Evolutionary conservation across 23 red algal species (phyloP).

Genomic region (Gracilariopsis chorda): DNA sequence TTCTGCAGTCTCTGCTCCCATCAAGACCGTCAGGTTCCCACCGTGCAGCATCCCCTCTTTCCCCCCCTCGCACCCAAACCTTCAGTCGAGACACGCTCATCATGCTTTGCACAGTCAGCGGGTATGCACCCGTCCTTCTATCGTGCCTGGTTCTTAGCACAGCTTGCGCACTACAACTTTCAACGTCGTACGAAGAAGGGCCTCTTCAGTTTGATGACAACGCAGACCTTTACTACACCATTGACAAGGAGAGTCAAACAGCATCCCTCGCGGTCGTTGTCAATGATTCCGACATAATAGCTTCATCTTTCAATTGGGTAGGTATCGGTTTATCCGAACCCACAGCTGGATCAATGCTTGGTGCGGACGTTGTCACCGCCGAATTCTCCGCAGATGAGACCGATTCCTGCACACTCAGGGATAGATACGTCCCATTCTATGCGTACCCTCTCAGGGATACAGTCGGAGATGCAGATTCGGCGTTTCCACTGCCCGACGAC

Average conservation of each 20-base stretch:
- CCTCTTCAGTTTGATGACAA: not conserved
- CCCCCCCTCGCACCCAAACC: too few species aligned
- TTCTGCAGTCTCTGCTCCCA: too few species aligned
- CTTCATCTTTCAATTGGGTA: constrained; percentile 4
- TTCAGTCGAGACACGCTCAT: too few species aligned
- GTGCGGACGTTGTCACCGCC: constrained; percentile 62
- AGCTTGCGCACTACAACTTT: not conserved
- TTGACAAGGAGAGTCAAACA: not conserved
- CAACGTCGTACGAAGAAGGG: not conserved
- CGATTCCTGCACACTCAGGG: constrained; percentile 7
- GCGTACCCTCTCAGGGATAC: constrained; percentile 27
- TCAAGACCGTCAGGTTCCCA: too few species aligned
- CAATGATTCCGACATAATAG: not conserved
- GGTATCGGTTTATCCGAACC: constrained; percentile 51
- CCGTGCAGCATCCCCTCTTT: too few species aligned
- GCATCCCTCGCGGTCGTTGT: constrained; percentile 30
- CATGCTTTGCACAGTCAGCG: too few species aligned
- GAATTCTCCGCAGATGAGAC: constrained; percentile 6
- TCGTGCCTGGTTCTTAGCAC: not conserved
- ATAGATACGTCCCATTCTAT: constrained; percentile 60
- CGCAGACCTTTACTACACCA: not conserved
- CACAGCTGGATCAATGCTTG: constrained; percentile 51
- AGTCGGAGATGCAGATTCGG: not conserved
- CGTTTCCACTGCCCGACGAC: constrained; percentile 45
- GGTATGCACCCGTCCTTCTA: too few species aligned